Evolutionary conservation across 1,284 basidiomycete genomes (phyloP), one percentile per base, ranked within the genome.

Genomic region (Melampsora larici-populina): DNA sequence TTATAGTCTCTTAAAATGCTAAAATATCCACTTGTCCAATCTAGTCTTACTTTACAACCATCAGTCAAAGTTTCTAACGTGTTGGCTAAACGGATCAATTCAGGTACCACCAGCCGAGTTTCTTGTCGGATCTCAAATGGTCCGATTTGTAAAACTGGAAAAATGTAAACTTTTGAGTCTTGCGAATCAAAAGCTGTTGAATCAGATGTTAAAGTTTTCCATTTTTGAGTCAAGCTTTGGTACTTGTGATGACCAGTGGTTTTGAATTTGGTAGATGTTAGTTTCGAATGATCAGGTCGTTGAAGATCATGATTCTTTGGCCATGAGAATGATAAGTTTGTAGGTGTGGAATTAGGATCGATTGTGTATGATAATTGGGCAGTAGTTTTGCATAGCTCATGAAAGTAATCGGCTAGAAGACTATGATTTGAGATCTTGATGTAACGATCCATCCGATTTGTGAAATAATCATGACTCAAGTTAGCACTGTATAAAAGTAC

Each of bases 11-110:
- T 86, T 81, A 92, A 92, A 51, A 98, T 86, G 8, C 91, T 92
- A 82, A 99, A 99, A 85, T 99, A 99, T 18, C 97, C 96, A 80
- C 90, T 94, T 17, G 96, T 99, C 81, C 96, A 85, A 83, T 95
- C 86, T 29, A 87, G 83, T 70, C 75, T 79, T 11, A 81, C 79
- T 11, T 68, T 67, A 24, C 60, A 63, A 4, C 80, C 75, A 75
- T 80, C 69, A 36, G 76, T 75, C 5, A 80, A 78, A 0, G 75
- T 79, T 79, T 80, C 79, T 5, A 81, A 26, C n/a, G 80, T 76
- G 24, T 79, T 65, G 17, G 83, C 81, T 81, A 87, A 83, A 11
- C 86, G 81, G 80, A 92, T 92, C 24, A 93, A 86, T 51, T 85
- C 83, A 0, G 86, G 82, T 3, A 83, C 79, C 64, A 81, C 80